phyloP scores from a whole-genome alignment of 176 grass and related monocot species.

The Chrysopogon serrulatus region DNA sequence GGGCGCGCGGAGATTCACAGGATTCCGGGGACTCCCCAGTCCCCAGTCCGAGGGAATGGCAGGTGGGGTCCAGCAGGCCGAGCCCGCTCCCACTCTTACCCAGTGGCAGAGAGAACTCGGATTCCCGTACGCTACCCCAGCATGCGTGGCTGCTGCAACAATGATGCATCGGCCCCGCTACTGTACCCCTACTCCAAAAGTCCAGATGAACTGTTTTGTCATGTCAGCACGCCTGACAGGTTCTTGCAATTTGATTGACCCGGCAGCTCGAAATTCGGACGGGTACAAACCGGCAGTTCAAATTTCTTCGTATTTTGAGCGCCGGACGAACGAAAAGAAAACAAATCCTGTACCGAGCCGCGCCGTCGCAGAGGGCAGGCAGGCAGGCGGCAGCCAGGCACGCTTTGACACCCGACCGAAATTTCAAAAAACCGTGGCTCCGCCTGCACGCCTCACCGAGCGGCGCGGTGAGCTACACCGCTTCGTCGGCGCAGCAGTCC shows the following conservation, averaged over 20 bases:
- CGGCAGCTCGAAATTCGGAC: background rate
- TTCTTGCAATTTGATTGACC: background rate
- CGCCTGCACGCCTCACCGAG: background rate
- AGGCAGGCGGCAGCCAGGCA: no score
- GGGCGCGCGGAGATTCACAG: slow-evolving; percentile 34
- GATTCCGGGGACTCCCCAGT: background rate
- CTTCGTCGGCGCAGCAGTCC: background rate
- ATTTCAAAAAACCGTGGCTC: background rate
- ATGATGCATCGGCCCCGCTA: background rate
- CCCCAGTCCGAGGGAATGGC: background rate
- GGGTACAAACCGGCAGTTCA: no score
- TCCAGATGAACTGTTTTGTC: background rate
- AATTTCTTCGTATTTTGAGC: no score
- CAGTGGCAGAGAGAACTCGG: background rate
- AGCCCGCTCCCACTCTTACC: slow-evolving; percentile 18
- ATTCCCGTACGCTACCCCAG: background rate
- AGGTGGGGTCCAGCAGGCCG: background rate
- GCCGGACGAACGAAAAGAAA: no score
- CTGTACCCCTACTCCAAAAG: background rate
- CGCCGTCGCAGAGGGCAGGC: no score
- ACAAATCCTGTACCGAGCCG: no score
- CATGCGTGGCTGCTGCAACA: background rate
- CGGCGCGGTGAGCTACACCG: background rate
- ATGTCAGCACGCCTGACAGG: background rate
- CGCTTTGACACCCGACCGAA: no score